Evolutionary conservation across 2,329 filamentous ascomycete species (phyloP).

Genomic region (Penicillium sumatraense): DNA sequence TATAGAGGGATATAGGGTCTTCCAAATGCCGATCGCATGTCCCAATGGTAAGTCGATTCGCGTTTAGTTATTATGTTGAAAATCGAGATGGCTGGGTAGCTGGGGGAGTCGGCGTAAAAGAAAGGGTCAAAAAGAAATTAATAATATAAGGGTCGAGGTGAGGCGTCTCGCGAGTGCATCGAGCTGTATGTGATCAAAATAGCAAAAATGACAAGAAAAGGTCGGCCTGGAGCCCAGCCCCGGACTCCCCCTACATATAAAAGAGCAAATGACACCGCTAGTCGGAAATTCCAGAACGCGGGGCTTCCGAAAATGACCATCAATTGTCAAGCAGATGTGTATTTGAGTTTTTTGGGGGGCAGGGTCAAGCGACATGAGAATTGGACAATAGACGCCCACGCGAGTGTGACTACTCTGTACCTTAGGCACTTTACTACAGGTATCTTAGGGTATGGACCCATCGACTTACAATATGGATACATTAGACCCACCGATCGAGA

Average conservation of each 20-base stretch:
- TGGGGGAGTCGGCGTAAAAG: neutral
- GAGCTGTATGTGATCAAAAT: conserved; percentile 4
- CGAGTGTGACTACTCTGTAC: conserved; percentile 13
- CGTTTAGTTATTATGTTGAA: neutral
- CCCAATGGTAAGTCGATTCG: neutral
- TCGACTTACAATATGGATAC: conserved; percentile 8
- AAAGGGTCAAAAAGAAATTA: neutral
- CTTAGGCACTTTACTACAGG: too few relatives aligned
- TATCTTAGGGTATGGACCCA: conserved; percentile 4
- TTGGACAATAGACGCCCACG: conserved; percentile 21
- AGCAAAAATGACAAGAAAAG: neutral
- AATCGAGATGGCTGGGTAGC: neutral
- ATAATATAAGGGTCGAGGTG: neutral
- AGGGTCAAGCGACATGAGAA: conserved; percentile 9
- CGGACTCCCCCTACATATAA: conserved; percentile 20
- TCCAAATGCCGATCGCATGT: neutral
- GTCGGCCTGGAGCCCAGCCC: conserved; percentile 7
- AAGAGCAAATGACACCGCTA: conserved; percentile 13
- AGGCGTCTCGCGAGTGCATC: conserved; percentile 12
- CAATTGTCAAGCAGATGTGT: conserved; percentile 5
- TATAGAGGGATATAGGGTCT: neutral
- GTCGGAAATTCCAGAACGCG: conserved; percentile 16
- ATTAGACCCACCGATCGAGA: conserved; percentile 24
- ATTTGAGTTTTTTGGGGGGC: conserved; percentile 21
- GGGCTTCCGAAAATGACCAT: conserved; percentile 4